Conservation (phyloP, 352 stramenopile genomes). For the Phytophthora litchii region DNA sequence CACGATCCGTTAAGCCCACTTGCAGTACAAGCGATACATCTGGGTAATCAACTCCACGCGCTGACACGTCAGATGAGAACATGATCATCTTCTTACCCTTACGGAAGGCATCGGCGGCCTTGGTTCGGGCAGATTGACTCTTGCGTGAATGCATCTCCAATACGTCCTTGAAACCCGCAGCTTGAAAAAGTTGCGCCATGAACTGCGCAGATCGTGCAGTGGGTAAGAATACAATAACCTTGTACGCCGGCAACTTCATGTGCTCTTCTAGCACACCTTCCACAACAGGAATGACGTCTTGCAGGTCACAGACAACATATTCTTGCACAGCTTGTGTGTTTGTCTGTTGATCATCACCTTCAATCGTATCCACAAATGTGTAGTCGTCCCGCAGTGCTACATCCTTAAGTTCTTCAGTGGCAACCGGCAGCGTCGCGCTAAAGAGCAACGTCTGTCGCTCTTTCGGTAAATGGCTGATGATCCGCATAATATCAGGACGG, state of each 20-base stretch:
- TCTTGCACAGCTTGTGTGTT: constrained; percentile 90
- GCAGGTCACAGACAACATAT: constrained; percentile 69
- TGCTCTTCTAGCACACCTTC: constrained; percentile 82
- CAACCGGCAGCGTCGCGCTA: constrained; percentile 92
- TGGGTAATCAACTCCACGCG: constrained; percentile 95
- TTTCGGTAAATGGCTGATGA: constrained; percentile 68
- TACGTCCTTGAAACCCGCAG: constrained; percentile 69
- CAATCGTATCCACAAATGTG: constrained; percentile 93
- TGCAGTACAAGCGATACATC: constrained; percentile 92
- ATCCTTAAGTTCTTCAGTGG: constrained; percentile 86
- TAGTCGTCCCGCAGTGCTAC: constrained; percentile 88
- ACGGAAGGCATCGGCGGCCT: constrained; percentile 90
- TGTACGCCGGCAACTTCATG: constrained; percentile 83
- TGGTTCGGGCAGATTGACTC: constrained; percentile 90
- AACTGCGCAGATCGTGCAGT: constrained; percentile 90
- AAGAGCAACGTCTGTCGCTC: constrained; percentile 95
- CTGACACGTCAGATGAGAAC: constrained; percentile 96
- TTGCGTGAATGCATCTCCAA: constrained; percentile 97
- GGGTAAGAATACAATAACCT: constrained; percentile 96
- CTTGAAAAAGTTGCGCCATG: constrained; percentile 90
- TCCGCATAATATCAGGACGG: constrained; percentile 89
- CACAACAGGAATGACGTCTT: constrained; percentile 75
- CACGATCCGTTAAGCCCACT: constrained; percentile 83
- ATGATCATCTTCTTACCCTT: constrained; percentile 86
- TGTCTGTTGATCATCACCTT: constrained; percentile 88